These are phyloP conservation scores for Iris macrosiphon DNA, from an alignment of 106 monocot species.

Conservation along the genomic window DNA sequence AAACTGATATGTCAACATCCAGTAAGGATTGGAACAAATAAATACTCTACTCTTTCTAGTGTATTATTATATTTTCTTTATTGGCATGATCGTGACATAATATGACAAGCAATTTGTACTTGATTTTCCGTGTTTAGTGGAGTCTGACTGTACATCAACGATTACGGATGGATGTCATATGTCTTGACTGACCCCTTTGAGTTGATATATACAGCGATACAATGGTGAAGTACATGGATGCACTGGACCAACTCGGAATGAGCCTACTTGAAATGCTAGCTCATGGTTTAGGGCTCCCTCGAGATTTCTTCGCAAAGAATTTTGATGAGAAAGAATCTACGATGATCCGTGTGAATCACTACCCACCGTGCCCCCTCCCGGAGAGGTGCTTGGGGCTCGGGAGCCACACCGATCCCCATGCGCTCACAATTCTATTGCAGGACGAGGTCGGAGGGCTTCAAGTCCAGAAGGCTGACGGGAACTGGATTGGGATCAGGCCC, in stretches of 20 bases:
- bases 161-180: too few relatives aligned
- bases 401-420: slow-evolving; percentile 14
- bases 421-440: slow-evolving; percentile 11
- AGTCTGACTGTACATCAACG: too few relatives aligned
- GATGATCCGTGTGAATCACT: slow-evolving; percentile 12
- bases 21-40: too few relatives aligned
- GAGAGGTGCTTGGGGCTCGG: slow-evolving; percentile 15
- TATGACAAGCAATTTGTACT: too few relatives aligned
- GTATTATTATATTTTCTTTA: too few relatives aligned
- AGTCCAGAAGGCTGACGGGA: slow-evolving; percentile 10
- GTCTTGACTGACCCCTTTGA: too few relatives aligned
- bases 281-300: slow-evolving; percentile 9
- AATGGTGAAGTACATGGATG: slow-evolving; percentile 4
- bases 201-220: too few relatives aligned
- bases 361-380: slow-evolving; percentile 15
- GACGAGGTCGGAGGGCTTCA: slow-evolving; percentile 14
- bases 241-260: slow-evolving; percentile 5
- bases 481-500: slow-evolving; percentile 9
- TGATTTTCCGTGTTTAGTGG: too few relatives aligned
- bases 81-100: too few relatives aligned
- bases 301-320: slow-evolving; percentile 6
- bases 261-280: slow-evolving; percentile 8
- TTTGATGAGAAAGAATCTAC: slow-evolving; percentile 1
- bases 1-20: too few relatives aligned
- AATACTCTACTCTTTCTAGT: too few relatives aligned